Conservation (phyloP, 2,329 filamentous ascomycete species). For the Escovopsis sp. region DNA sequence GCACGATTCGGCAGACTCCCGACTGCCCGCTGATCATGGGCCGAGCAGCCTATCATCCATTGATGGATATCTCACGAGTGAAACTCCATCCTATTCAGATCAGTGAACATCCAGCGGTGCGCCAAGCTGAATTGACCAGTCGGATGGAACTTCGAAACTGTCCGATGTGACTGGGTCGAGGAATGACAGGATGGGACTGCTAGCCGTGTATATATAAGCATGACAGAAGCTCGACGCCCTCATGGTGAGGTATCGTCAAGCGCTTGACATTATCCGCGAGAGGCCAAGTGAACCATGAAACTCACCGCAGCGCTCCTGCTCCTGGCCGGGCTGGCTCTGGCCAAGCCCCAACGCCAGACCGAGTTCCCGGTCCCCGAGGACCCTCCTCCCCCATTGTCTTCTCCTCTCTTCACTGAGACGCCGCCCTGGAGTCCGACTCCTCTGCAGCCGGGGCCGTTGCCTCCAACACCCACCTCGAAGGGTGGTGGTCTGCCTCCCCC, state of each 20-base stretch:
- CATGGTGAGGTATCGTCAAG: not conserved
- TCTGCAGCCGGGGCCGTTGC: slow-evolving; percentile 7
- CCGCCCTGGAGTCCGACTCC: slow-evolving; percentile 6
- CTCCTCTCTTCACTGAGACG: slow-evolving; percentile 4
- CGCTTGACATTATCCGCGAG: not conserved
- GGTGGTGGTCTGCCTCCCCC: slow-evolving; percentile 4
- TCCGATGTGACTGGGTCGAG: not conserved
- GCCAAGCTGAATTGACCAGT: not conserved
- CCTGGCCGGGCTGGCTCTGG: slow-evolving; percentile 11
- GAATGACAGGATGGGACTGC: not conserved
- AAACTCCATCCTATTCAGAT: not conserved
- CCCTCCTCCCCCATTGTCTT: slow-evolving; percentile 13
- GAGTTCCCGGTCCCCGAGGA: slow-evolving; percentile 8
- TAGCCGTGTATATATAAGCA: not conserved
- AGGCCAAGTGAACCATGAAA: slow-evolving; percentile 12
- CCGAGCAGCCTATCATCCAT: not conserved
- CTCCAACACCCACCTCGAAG: slow-evolving; percentile 4
- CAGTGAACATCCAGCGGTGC: not conserved
- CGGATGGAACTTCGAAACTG: not conserved
- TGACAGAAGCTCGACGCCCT: not conserved
- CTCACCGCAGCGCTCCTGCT: slow-evolving; percentile 9
- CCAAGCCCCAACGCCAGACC: slow-evolving; percentile 11
- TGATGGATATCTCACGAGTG: not conserved
- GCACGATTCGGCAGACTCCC: not conserved
- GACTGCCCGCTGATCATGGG: not conserved